phyloP scores from a whole-genome alignment of 495 filamentous ascomycete genomes.

The Aspergillus hancockii region DNA sequence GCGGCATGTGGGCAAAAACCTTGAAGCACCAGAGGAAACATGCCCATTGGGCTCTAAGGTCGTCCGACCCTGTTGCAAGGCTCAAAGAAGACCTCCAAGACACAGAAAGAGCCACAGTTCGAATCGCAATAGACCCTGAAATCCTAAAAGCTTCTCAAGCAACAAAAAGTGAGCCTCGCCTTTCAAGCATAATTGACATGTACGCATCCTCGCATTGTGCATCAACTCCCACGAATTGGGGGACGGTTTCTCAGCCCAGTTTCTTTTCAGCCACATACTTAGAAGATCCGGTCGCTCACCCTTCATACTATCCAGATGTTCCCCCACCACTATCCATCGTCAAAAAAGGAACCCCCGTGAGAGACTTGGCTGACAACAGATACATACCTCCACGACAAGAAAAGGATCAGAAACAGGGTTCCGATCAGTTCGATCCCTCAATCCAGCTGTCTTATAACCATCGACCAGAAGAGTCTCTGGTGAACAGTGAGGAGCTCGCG shows the following conservation, averaged over 20 bases:
- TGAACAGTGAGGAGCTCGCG: too few relatives aligned
- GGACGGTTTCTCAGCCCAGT: neutral
- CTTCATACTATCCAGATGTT: slow-evolving; percentile 28
- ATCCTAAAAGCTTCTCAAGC: neutral
- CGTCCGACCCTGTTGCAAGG: neutral
- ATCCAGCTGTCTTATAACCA: too few relatives aligned
- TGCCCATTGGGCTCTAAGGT: neutral
- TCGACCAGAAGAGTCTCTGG: too few relatives aligned
- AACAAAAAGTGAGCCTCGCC: too few relatives aligned
- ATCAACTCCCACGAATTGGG: neutral
- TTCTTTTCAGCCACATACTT: neutral
- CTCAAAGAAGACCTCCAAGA: neutral
- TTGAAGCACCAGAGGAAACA: neutral
- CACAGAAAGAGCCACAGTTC: neutral
- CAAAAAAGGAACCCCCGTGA: too few relatives aligned
- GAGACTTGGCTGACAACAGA: too few relatives aligned
- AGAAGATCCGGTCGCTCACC: slow-evolving; percentile 21
- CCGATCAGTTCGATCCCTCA: too few relatives aligned
- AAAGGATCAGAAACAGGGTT: too few relatives aligned
- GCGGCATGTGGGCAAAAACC: neutral
- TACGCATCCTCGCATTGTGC: neutral
- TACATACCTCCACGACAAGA: too few relatives aligned
- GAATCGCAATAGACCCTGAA: neutral
- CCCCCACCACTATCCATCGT: too few relatives aligned
- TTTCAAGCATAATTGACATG: neutral